Conservation (phyloP, 805 yeast genomes). For the Tetrapisispora namnaoensis region DNA sequence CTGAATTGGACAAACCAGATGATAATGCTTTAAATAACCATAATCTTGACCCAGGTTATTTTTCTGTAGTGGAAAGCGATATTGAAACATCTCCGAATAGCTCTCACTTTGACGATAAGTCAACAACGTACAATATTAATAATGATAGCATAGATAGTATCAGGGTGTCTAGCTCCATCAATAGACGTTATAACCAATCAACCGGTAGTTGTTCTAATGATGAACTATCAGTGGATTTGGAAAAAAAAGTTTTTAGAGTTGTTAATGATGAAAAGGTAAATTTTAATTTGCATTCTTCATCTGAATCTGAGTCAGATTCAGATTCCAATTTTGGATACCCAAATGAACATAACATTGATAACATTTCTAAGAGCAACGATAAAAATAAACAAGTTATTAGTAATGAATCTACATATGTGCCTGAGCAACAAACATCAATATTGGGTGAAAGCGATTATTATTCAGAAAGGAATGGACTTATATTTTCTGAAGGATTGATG, state of each 20-base stretch:
- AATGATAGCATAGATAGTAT: neutral
- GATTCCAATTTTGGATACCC: conserved; percentile 3
- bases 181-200: neutral
- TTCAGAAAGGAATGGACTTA: neutral
- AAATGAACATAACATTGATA: neutral
- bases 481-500: neutral
- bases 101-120: neutral
- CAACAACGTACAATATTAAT: neutral
- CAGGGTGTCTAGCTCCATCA: neutral
- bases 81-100: neutral
- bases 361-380: neutral
- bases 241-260: conserved; percentile 19
- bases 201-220: neutral
- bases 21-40: too few species aligned
- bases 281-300: conserved; percentile 16
- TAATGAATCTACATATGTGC: neutral
- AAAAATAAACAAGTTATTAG: too few species aligned
- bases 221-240: neutral
- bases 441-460: neutral
- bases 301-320: conserved; percentile 6
- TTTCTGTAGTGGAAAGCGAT: neutral
- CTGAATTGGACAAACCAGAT: neutral
- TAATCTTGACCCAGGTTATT: neutral
- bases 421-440: neutral
- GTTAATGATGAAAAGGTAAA: conserved; percentile 25